phyloP scores from a whole-genome alignment of 2,329 filamentous ascomycete genomes.

The Seiridium cupressi region DNA sequence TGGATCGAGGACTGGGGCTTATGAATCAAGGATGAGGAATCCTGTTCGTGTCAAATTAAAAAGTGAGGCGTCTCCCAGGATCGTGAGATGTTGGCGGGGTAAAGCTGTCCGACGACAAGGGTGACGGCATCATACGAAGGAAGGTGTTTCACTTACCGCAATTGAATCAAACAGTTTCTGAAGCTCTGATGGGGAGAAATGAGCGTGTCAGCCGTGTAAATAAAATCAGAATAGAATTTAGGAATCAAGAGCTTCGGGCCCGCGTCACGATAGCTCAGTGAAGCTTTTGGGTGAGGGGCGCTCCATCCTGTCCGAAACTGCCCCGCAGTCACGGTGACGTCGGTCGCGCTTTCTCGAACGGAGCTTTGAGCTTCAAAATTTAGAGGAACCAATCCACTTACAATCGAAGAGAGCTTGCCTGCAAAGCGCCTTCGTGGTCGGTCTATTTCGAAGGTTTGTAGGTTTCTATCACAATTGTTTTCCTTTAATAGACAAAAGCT shows the following conservation, averaged over 20 bases:
- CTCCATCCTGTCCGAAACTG: neutral
- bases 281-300: neutral
- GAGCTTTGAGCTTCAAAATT: too few species aligned
- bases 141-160: neutral
- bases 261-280: conserved; percentile 1
- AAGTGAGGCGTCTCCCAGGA: conserved; percentile 2
- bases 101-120: neutral
- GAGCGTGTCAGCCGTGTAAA: neutral
- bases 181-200: too few species aligned
- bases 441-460: too few species aligned
- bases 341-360: neutral
- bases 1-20: neutral
- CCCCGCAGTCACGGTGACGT: conserved; percentile 1
- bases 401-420: too few species aligned
- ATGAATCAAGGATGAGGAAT: neutral
- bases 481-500: too few species aligned
- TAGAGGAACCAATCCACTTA: too few species aligned
- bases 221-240: neutral
- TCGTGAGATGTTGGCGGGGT: neutral
- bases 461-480: too few species aligned
- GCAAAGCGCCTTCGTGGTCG: too few species aligned
- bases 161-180: too few species aligned
- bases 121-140: neutral
- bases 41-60: neutral
- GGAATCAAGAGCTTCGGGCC: neutral